Evolutionary conservation across 1,284 basidiomycete genomes (phyloP), one percentile per base, ranked within the genome.

Genomic region (Irpex lacteus): DNA sequence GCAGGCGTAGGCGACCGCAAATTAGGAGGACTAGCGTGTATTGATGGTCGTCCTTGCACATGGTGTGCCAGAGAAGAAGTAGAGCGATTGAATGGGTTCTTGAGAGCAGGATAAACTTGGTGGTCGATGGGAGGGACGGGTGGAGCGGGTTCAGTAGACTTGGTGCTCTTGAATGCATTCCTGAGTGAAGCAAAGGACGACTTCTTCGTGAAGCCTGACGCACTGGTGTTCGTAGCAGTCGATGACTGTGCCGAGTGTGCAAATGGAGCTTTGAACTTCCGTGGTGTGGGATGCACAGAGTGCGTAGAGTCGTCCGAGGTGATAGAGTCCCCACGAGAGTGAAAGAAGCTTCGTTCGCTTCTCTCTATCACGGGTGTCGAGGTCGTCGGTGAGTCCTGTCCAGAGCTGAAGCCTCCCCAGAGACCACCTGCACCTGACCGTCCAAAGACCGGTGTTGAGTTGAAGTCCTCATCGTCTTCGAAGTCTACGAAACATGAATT

Each of bases 171-270:
- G 84, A 96, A 95, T 3, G 93, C 92, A 74, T 95, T 95, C 60
- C 92, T 88, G 63, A 96, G 85, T 6, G 91, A 95, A 1, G 94
- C 92, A 68, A 95, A 92, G 0, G 92, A 94, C 1, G 91, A 78
- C 68, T 95, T 95, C 79, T 94, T 94, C 58, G 87, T 81, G 70
- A 92, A 88, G 1, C 86, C 81, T 5, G 84, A 78, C 36, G 76
- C 72, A 26, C 74, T 70, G 2, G 73, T 69, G 8, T 77, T 80
- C 2, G 83, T 85, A 21, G 85, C 82, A 60, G 91, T 80, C 3
- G 90, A 92, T 0, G 88, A 85, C 67, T 90, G 88, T 6, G 90
- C 79, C 21, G 87, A 84, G 73, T 92, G 89, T 6, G 81, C 84
- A 69, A 86, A 87, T 11, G 87, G 82, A 60, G 83, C 78, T 59